Base-by-base conservation (phyloP, 2,329 filamentous ascomycete genomes). In the Diplocarpon mali region DNA sequence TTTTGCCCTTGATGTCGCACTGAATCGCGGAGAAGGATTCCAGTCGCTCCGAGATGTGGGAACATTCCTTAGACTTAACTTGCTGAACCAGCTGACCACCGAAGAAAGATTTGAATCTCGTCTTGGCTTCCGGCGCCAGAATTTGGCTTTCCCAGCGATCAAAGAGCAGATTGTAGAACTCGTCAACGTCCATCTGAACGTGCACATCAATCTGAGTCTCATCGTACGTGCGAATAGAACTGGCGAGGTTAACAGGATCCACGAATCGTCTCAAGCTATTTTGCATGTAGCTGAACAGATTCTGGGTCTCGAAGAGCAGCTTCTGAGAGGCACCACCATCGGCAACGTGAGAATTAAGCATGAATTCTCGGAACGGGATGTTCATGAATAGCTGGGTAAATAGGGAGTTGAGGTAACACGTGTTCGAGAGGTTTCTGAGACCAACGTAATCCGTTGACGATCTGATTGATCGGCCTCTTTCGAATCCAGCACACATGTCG, bases 341-440 rank as follows among this genome's bases (percentile, higher is more conserved):
- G 12, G 69, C 62, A 17, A 85, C 67, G 40, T 47, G 35, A n/a
- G 76, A 69, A 45, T 70, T 64, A 48, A 96, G 71, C 54, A 98
- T 84, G 62, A 96, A 95, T 13, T 76, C 73, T 14, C 92, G 81
- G 58, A 98, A 96, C 6, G 78, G 73, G 13, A 85, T 67, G 60
- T 98, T 96, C 87, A 95, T 96, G 68, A 90, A 98, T 0, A 98
- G 75, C 60, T 98, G 92, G 0, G 88, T 90, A 49, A 96, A 73
- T 0, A 98, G 69, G 0, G 92, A 96, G 62, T 98, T 98, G 60
- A 96, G 75, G 61, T 98, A 98, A 65, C 92, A 98, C 0, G 93
- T 96, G 60, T 95, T 95, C 9, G 87, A 92, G 13, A 95, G 73
- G 57, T 98, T 98, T 45, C 75, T 75, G n/a, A 98, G 65, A 1